A percentile compares a stretch with the other conserved stretches of the same genome.
These are phyloP conservation scores for Kuraishia hungarica DNA, from an alignment of 805 yeast species.

Conservation along the genomic window DNA sequence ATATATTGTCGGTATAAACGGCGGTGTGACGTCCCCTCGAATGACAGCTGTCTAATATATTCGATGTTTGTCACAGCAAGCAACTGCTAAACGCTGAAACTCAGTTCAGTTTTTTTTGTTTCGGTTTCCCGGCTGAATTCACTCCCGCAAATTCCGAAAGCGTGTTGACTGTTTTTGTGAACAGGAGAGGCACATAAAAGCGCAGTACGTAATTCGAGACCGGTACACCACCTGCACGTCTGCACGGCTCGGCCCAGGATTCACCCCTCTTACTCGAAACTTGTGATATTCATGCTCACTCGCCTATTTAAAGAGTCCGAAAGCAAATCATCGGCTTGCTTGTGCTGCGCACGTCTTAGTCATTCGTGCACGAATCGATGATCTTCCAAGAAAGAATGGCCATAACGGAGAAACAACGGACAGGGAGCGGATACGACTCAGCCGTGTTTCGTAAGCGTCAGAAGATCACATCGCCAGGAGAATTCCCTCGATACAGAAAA, in stretches of 20 bases:
- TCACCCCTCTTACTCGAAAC: background rate
- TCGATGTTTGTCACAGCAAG: background rate
- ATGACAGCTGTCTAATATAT: too few relatives aligned
- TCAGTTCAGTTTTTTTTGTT: background rate
- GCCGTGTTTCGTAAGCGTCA: background rate
- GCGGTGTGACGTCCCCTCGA: too few relatives aligned
- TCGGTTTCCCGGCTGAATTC: background rate
- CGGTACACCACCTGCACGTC: background rate
- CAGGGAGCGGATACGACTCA: background rate
- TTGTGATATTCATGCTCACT: background rate
- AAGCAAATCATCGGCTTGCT: background rate
- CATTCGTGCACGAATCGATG: background rate
- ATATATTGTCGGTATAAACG: too few relatives aligned
- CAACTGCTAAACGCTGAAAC: background rate
- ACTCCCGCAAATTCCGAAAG: background rate
- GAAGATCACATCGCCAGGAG: background rate
- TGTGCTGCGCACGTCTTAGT: background rate
- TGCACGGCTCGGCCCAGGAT: background rate
- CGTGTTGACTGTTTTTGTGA: background rate
- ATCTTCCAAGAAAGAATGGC: background rate
- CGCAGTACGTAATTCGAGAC: background rate
- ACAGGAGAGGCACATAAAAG: background rate
- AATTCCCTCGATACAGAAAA: too few relatives aligned
- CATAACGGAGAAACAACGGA: background rate
- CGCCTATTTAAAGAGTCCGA: background rate